Evolutionary conservation across 2,329 filamentous ascomycete genomes (phyloP).

Genomic region (Talaromyces verruculosus): DNA sequence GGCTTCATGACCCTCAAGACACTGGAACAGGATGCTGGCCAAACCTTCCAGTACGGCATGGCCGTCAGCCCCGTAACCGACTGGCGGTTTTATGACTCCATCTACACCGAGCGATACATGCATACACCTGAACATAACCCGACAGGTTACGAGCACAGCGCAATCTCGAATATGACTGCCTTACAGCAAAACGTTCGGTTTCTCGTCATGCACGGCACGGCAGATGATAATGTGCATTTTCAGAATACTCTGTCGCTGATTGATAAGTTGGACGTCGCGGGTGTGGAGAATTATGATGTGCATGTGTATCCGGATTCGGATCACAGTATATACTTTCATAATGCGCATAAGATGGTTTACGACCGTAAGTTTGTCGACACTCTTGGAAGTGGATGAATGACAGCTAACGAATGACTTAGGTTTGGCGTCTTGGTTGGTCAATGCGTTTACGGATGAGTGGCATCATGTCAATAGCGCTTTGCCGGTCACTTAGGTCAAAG

Average conservation of each 20-base stretch:
- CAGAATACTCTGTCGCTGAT: conserved; percentile 88
- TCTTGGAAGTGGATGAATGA: neutral
- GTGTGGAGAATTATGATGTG: conserved; percentile 90
- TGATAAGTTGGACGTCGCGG: conserved; percentile 77
- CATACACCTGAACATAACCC: conserved; percentile 82
- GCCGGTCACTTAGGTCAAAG: neutral
- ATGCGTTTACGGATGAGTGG: conserved; percentile 22
- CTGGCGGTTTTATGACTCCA: conserved; percentile 57
- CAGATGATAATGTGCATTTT: conserved; percentile 96
- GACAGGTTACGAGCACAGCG: conserved; percentile 71
- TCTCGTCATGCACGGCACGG: conserved; percentile 92
- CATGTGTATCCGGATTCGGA: conserved; percentile 96
- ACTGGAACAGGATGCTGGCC: conserved; percentile 82
- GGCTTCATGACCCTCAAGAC: conserved; percentile 95
- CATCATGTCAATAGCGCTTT: conserved; percentile 15
- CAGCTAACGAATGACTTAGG: conserved; percentile 5
- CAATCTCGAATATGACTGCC: conserved; percentile 71
- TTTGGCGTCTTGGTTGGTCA: conserved; percentile 19
- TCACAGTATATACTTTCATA: conserved; percentile 92
- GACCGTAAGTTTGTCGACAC: conserved; percentile 66
- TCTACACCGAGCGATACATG: conserved; percentile 73
- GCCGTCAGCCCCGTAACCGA: conserved; percentile 98
- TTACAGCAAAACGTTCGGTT: conserved; percentile 79
- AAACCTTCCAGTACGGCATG: conserved; percentile 95
- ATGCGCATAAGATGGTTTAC: conserved; percentile 86